Conservation (phyloP, 1,284 basidiomycete genomes). For the Boletus holoroseus region DNA sequence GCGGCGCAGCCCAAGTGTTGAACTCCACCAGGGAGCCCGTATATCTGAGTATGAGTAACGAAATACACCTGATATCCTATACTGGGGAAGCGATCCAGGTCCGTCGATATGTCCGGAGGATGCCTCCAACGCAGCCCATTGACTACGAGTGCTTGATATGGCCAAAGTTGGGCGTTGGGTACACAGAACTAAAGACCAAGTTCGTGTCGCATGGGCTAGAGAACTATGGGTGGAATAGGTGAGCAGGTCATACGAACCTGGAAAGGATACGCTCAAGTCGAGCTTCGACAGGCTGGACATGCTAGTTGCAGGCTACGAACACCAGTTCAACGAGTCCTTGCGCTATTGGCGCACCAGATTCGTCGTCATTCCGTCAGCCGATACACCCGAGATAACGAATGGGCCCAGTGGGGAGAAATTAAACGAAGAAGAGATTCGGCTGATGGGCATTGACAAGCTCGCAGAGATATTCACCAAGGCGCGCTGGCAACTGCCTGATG, state of each 20-base stretch:
- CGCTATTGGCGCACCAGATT: slow-evolving; percentile 96
- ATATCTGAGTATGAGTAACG: slow-evolving; percentile 91
- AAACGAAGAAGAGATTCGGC: slow-evolving; percentile 81
- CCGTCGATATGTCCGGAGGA: slow-evolving; percentile 77
- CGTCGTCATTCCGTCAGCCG: slow-evolving; percentile 82
- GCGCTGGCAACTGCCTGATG: slow-evolving; percentile 68
- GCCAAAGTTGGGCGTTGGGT: slow-evolving; percentile 85
- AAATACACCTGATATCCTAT: slow-evolving; percentile 90
- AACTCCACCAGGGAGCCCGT: slow-evolving; percentile 67
- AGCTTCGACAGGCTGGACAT: slow-evolving; percentile 55
- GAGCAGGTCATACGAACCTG: slow-evolving; percentile 14
- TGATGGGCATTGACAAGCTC: slow-evolving; percentile 88
- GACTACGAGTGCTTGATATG: slow-evolving; percentile 88
- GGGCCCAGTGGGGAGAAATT: slow-evolving; percentile 66
- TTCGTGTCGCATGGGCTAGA: slow-evolving; percentile 78
- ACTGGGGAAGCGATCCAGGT: slow-evolving; percentile 86
- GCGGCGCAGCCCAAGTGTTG: slow-evolving; percentile 70
- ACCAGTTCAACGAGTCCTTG: slow-evolving; percentile 72
- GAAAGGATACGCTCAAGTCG: background rate
- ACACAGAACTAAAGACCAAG: slow-evolving; percentile 73
- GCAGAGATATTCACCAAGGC: slow-evolving; percentile 82
- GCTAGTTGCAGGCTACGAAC: slow-evolving; percentile 83
- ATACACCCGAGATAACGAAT: slow-evolving; percentile 51
- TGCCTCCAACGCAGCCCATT: slow-evolving; percentile 59
- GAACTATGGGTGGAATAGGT: slow-evolving; percentile 81